phyloP scores from a whole-genome alignment of 2,329 filamentous ascomycete species.

The Colletotrichum sidae region DNA sequence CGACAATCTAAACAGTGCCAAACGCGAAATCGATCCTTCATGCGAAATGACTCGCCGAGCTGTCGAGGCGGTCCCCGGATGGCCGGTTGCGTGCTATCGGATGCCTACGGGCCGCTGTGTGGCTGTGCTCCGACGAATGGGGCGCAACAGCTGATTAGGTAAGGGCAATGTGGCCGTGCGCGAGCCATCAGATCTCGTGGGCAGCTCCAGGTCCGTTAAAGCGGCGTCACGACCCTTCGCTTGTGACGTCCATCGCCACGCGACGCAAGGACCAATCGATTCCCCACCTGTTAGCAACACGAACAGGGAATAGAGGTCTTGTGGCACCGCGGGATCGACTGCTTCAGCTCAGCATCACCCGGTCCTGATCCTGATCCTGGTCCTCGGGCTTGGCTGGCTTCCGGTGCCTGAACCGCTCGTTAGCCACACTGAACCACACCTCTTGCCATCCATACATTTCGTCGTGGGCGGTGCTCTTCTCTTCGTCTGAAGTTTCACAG shows the following conservation, averaged over 20 bases:
- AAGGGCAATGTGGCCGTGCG: not conserved
- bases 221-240: not conserved
- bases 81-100: not conserved
- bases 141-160: not conserved
- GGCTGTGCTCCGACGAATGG: not conserved
- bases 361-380: no score
- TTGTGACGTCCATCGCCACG: slow-evolving; percentile 5
- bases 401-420: slow-evolving; percentile 19
- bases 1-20: slow-evolving; percentile 24
- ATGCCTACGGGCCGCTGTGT: slow-evolving; percentile 7
- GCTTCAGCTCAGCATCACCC: slow-evolving; percentile 14
- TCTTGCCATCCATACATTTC: slow-evolving; percentile 15
- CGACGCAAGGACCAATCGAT: slow-evolving; percentile 27
- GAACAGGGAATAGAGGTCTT: slow-evolving; percentile 29
- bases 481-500: slow-evolving; percentile 31
- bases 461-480: slow-evolving; percentile 5
- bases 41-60: slow-evolving; percentile 30
- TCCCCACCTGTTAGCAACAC: slow-evolving; percentile 20
- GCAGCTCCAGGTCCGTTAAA: not conserved
- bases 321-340: slow-evolving; percentile 30
- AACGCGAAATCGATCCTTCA: slow-evolving; percentile 9
- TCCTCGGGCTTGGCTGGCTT: no score
- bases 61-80: not conserved
- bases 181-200: no score
- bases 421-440: slow-evolving; percentile 15